Base-by-base conservation (phyloP, 805 yeast genomes). In the Nakazawaea pomicola region DNA sequence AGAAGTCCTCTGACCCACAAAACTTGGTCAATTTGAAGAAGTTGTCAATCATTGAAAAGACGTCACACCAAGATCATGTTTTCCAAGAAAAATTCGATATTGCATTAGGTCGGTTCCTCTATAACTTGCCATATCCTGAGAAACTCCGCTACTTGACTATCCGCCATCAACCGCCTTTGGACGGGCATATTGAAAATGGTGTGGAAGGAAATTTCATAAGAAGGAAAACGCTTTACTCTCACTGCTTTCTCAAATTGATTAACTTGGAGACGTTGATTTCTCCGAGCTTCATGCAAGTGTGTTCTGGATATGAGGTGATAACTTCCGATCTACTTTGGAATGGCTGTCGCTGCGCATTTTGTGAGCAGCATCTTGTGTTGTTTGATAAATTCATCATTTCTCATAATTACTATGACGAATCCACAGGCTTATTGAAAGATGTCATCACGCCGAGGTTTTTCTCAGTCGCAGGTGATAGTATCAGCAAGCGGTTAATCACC, bases 251-350 rank as follows among this genome's bases (percentile, higher is more conserved):
- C 0, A 51, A 64, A 12, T 48, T 76, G 21, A 50, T 50, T 11
- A 51, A 62, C 2, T 60, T 77, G 32, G 60, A 71, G 35, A 63
- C 64, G 1, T 53, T 84, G 11, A 60, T 74, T 4, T 67, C 79
- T 0, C 88, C 90, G 2, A 76, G 77, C 4, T 65, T 81, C 40
- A 55, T 84, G 47, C 76, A 78, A 43, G 62, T 79, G 0, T 61
- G 80, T 16, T 65, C 87, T 0, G 75, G 86, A 46, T 84, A 83
- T 54, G 95, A 84, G 48, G 80, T 80, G 42, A 55, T 80, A 6
- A 77, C 79, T 54, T 82, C 86, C 34, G 83, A 80, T 46, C 48
- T 84, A 38, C 56, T 84, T 18, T 84, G 91, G 90, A 83, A 83
- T 53, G 91, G 91, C 0, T 83, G 91, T 56, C 70, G 68, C 29